phyloP scores from a whole-genome alignment of 192 early-diverging fungal species.

The Podila epicladia region DNA sequence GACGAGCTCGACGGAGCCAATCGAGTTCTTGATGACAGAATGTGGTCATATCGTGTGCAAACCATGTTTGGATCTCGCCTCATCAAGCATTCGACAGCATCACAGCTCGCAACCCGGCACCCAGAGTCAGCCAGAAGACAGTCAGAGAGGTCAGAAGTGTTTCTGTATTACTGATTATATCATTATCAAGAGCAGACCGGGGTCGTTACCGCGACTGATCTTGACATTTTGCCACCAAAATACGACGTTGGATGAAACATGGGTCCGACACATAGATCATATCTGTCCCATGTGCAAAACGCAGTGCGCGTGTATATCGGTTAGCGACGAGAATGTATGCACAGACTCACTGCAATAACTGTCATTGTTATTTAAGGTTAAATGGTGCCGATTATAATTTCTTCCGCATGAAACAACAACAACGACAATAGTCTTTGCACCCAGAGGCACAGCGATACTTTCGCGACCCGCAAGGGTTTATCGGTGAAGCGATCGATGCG shows the following conservation, averaged over 20 bases:
- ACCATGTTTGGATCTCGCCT: conserved; percentile 23
- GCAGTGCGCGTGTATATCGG: conserved; percentile 17
- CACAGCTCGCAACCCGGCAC: not conserved
- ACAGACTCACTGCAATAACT: not conserved
- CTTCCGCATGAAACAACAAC: not conserved
- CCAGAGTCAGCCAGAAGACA: not conserved
- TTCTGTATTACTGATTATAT: not conserved
- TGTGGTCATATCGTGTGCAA: conserved; percentile 40
- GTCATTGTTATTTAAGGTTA: not conserved
- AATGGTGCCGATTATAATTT: too few relatives aligned
- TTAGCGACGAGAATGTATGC: conserved; percentile 14
- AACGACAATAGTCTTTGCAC: conserved; percentile 16
- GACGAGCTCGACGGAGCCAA: not conserved
- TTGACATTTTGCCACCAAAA: conserved; percentile 8
- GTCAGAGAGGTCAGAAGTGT: not conserved
- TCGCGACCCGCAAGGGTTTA: conserved; percentile 7
- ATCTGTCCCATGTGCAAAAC: conserved; percentile 31
- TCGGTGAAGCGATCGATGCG: conserved; percentile 11
- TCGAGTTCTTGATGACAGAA: conserved; percentile 17
- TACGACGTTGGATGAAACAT: too few relatives aligned
- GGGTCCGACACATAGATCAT: not conserved
- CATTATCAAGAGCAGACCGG: not conserved
- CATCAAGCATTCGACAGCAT: not conserved
- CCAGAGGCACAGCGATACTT: conserved; percentile 18
- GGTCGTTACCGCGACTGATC: not conserved